Conservation (phyloP, 441 rosid species). For the Brassica balearica region DNA sequence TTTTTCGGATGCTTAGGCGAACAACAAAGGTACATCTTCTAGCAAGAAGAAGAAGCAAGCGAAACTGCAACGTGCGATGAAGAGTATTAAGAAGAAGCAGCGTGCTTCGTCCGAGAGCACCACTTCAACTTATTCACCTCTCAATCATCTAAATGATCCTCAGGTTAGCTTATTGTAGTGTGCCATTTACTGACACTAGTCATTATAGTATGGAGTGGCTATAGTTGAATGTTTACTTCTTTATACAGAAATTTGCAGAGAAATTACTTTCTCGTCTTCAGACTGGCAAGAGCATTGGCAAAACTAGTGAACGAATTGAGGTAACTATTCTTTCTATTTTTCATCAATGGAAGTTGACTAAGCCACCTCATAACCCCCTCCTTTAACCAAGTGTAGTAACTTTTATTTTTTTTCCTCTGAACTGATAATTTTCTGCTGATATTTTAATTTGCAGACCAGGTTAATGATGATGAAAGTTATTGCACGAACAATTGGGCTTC, state of each 20-base stretch:
- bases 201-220: conserved; percentile 4
- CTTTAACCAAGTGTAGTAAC: not conserved
- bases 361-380: not conserved
- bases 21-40: conserved; percentile 77
- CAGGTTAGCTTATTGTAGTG: conserved; percentile 58
- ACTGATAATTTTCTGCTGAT: too few species aligned
- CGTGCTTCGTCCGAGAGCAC: conserved; percentile 64
- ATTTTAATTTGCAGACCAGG: conserved; percentile 63
- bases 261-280: conserved; percentile 86
- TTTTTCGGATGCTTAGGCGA: conserved; percentile 58
- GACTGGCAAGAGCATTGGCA: conserved; percentile 56
- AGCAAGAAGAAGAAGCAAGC: conserved; percentile 99
- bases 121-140: conserved; percentile 68
- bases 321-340: conserved; percentile 35
- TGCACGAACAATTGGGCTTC: conserved; percentile 93
- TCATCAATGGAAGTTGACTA: not conserved
- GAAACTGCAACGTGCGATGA: conserved; percentile 80
- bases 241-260: conserved; percentile 80
- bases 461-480: conserved; percentile 93
- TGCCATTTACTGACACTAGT: not conserved
- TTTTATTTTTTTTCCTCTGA: too few species aligned
- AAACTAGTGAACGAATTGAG: conserved; percentile 70
- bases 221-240: conserved; percentile 23
- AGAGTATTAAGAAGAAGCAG: conserved; percentile 82
- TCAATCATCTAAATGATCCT: conserved; percentile 83